Conservation (phyloP, 2,329 filamentous ascomycete genomes). For the Alternaria gansuensis region DNA sequence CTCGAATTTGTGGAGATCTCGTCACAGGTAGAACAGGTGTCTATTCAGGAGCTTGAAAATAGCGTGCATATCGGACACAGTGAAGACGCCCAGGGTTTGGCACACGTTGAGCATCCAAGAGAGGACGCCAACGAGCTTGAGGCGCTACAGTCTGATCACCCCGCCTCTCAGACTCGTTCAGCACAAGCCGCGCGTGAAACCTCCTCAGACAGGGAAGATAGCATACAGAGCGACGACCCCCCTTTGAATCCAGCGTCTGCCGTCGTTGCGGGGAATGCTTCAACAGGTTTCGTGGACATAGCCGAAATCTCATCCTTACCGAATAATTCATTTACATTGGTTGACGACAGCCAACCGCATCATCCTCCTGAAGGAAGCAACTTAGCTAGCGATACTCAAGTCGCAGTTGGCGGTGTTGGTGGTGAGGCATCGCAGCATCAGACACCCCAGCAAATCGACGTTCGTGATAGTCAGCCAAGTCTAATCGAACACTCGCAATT, state of each 20-base stretch:
- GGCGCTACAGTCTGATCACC: background rate
- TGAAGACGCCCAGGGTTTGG: background rate
- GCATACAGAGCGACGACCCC: background rate
- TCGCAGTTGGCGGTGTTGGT: background rate
- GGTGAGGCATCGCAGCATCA: conserved; percentile 8
- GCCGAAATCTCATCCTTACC: background rate
- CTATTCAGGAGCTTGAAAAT: background rate
- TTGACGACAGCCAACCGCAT: conserved; percentile 3
- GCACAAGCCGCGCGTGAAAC: background rate
- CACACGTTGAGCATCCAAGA: background rate
- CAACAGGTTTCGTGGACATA: background rate
- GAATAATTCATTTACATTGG: background rate
- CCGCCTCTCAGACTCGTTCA: background rate
- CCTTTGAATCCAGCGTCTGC: background rate
- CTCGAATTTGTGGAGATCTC: conserved; percentile 13
- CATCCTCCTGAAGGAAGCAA: background rate
- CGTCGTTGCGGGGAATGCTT: background rate
- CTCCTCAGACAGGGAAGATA: background rate
- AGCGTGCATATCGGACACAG: background rate
- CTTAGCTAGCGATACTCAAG: background rate
- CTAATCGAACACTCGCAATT: conserved; percentile 20
- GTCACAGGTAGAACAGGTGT: conserved; percentile 9
- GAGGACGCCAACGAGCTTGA: background rate
- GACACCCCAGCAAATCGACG: conserved; percentile 7
- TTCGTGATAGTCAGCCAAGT: conserved; percentile 15